phyloP scores from a whole-genome alignment of 441 rosid species.

The Dalechampia spathulata region DNA sequence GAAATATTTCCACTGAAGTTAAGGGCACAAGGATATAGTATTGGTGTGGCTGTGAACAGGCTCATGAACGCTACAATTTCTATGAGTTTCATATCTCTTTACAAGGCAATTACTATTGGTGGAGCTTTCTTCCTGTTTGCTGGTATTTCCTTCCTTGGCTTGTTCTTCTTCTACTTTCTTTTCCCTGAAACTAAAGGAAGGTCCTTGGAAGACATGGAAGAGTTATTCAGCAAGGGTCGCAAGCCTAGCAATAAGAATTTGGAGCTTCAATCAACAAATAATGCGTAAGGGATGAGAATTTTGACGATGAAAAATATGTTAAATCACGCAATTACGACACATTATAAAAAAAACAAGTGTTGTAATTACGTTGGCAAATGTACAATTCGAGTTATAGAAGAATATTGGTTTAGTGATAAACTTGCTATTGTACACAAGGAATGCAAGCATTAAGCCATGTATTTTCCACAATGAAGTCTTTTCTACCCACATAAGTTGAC shows the following conservation, averaged over 20 bases:
- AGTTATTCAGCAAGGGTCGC: conserved; percentile 36
- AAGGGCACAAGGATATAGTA: conserved; percentile 69
- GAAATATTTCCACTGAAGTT: conserved; percentile 73
- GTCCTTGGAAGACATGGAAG: conserved; percentile 75
- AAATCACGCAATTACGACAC: too few relatives aligned
- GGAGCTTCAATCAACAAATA: conserved; percentile 7
- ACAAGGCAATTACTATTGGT: conserved; percentile 62
- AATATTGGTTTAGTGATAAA: too few relatives aligned
- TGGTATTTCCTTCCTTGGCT: conserved; percentile 42
- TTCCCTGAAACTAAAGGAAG: conserved; percentile 79
- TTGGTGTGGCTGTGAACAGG: conserved; percentile 78
- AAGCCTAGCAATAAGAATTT: conserved; percentile 5
- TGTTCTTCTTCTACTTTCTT: conserved; percentile 59
- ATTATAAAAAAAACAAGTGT: too few relatives aligned
- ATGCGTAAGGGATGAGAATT: too few relatives aligned
- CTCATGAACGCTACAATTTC: conserved; percentile 65
- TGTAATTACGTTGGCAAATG: too few relatives aligned
- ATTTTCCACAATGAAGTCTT: too few relatives aligned
- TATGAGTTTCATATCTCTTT: conserved; percentile 59
- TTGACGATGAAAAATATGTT: too few relatives aligned
- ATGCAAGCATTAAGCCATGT: too few relatives aligned
- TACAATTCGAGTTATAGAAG: too few relatives aligned
- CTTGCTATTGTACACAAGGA: too few relatives aligned
- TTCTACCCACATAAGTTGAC: too few relatives aligned
- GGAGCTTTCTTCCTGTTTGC: conserved; percentile 82